phyloP scores from a whole-genome alignment of 768 basidiomycete species.

The Mycena kentingensis region DNA sequence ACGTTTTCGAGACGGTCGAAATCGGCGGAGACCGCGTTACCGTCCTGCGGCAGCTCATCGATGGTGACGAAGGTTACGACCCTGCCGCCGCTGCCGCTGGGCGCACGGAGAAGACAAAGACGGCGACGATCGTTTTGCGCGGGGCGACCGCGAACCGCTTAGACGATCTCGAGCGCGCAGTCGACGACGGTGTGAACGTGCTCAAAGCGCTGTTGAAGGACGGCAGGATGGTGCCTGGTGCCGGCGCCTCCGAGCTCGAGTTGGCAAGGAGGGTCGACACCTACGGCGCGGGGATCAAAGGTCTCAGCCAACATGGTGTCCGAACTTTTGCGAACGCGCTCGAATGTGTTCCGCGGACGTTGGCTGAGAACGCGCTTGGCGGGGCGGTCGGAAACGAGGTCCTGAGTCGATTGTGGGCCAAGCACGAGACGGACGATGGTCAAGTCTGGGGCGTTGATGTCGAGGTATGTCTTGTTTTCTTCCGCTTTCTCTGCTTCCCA shows the following conservation, averaged over 20 bases:
- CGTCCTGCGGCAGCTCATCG: constrained; percentile 81
- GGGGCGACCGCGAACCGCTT: constrained; percentile 94
- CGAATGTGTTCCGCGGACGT: constrained; percentile 88
- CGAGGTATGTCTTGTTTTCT: constrained; percentile 54
- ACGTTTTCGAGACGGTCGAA: constrained; percentile 93
- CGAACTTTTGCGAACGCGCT: constrained; percentile 86
- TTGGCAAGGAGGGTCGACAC: constrained; percentile 81
- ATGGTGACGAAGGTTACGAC: constrained; percentile 67
- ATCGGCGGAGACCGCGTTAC: constrained; percentile 98
- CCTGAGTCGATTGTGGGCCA: constrained; percentile 85
- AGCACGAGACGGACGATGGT: constrained; percentile 77
- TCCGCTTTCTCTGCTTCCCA: neutral
- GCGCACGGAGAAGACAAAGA: constrained; percentile 69
- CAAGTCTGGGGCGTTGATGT: constrained; percentile 85
- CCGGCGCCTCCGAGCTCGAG: constrained; percentile 92
- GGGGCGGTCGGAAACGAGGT: constrained; percentile 93
- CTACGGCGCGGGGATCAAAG: constrained; percentile 87
- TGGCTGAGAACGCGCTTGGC: constrained; percentile 94
- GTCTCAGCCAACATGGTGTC: constrained; percentile 91
- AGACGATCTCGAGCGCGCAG: constrained; percentile 93
- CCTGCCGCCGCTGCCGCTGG: constrained; percentile 40
- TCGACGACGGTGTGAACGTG: constrained; percentile 97
- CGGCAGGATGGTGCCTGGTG: constrained; percentile 86
- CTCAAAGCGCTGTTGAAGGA: constrained; percentile 93
- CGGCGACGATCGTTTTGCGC: constrained; percentile 92